A percentile compares a stretch with the other conserved stretches of the same genome.
These are phyloP conservation scores for Alternaria postmessia DNA, from an alignment of 2,329 filamentous ascomycete genomes.

Conservation along the genomic window DNA sequence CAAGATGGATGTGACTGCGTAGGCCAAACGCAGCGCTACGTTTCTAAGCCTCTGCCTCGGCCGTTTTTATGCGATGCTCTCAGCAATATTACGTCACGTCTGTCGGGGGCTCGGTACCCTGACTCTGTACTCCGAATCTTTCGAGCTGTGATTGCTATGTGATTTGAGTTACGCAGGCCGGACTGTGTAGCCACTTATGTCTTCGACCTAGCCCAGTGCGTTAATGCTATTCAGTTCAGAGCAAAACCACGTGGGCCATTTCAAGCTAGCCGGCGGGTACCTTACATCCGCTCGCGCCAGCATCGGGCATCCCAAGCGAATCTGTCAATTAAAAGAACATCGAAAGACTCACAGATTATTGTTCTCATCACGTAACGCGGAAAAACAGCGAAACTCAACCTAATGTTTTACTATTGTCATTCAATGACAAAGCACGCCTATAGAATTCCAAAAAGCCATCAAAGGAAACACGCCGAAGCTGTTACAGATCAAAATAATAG, in stretches of 20 bases:
- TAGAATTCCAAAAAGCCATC: not conserved
- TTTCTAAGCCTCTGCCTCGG: not conserved
- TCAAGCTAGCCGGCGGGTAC: not conserved
- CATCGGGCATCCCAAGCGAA: not conserved
- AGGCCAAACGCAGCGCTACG: too few relatives aligned
- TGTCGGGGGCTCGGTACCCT: not conserved
- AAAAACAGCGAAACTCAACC: not conserved
- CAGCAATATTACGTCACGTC: not conserved
- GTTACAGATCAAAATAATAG: not conserved
- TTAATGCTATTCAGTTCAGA: not conserved
- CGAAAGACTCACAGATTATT: not conserved
- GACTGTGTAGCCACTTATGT: not conserved
- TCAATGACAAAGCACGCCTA: not conserved
- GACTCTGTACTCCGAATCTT: not conserved
- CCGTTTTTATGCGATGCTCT: not conserved
- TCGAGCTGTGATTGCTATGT: not conserved
- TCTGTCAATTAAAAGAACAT: not conserved
- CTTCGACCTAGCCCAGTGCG: not conserved
- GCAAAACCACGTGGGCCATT: not conserved
- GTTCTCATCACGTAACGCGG: too few relatives aligned
- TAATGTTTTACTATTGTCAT: not conserved
- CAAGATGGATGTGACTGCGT: too few relatives aligned
- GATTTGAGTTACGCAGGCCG: not conserved
- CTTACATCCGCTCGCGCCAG: conserved; percentile 1
- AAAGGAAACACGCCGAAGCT: not conserved